Evolutionary conservation across 495 filamentous ascomycete species (phyloP), one percentile per base, ranked within the genome.

Genomic region (Tuber melanosporum): DNA sequence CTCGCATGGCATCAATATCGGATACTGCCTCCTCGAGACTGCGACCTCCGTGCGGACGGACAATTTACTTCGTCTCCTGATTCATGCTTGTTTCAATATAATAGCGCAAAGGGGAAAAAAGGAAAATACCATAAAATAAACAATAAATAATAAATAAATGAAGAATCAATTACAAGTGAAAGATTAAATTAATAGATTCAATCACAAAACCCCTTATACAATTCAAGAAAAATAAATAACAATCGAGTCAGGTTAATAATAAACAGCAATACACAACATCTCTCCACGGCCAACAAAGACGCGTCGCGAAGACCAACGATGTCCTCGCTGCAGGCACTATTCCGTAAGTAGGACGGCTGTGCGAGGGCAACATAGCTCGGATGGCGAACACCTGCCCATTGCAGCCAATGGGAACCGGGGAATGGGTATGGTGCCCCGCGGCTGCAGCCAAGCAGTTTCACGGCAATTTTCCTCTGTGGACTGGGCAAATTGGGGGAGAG

Each of bases 321-420:
- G 77, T 80, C 80, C 78, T 57, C 47, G 78, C 78, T 80, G 78
- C 78, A 80, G 73, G 71, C 73, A 78, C 80, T 78, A 82, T 82
- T 80, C 80, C 77, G 75, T 46, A 82, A 78, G 76, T 82, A 41
- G 80, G 74, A 82, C 77, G 78, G 81, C 73, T 79, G 74, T 77
- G 75, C 76, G 75, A 82, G 76, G 79, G 79, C 73, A 75, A 78
- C 79, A 76, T 77, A 15, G 70, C 74, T 75, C 70, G 45, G 73
- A 77, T 82, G 76, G 57, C 80, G 75, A 79, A 75, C 80, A 82
- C 81, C 81, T 82, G 80, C 81, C 80, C 74, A 47, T 79, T 82
- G 14, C 46, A 82, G 81, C 81, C 81, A 82, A 82, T 82, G 72
- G 77, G 72, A 82, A 82, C 81, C 81, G 75, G 81, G 81, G 73